A percentile compares a stretch with the other conserved stretches of the same genome.
These are phyloP conservation scores for Colletotrichum salicis DNA, from an alignment of 2,329 filamentous ascomycete genomes.

Conservation along the genomic window DNA sequence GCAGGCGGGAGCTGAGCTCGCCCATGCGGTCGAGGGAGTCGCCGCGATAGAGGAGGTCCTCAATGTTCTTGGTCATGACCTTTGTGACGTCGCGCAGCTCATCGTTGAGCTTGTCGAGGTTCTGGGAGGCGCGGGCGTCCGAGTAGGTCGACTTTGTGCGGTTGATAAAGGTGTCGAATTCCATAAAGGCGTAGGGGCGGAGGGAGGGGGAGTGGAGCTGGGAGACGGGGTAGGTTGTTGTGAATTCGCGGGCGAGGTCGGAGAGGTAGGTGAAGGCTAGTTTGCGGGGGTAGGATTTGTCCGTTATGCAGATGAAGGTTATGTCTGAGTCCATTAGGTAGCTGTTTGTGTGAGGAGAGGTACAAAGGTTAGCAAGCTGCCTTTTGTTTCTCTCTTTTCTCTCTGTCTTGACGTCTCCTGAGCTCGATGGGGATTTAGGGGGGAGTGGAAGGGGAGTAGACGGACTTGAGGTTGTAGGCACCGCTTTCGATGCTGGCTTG, in stretches of 20 bases:
- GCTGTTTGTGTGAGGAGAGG: constrained; percentile 54
- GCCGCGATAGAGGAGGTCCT: constrained; percentile 93
- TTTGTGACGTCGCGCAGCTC: constrained; percentile 98
- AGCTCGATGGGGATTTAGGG: too few species aligned
- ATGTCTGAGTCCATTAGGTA: constrained; percentile 87
- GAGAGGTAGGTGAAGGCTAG: constrained; percentile 98
- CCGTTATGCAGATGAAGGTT: constrained; percentile 93
- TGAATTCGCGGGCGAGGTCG: constrained; percentile 91
- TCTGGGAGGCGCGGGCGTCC: constrained; percentile 88
- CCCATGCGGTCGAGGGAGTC: constrained; percentile 97
- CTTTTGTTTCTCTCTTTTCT: too few species aligned
- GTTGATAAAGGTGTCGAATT: constrained; percentile 97
- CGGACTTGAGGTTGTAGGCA: constrained; percentile 85
- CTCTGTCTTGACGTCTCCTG: too few species aligned
- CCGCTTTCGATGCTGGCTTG: constrained; percentile 93
- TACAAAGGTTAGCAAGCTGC: neutral
- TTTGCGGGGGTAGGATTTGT: constrained; percentile 94
- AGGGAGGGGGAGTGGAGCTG: constrained; percentile 80
- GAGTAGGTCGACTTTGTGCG: constrained; percentile 94
- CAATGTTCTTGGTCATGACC: constrained; percentile 99
- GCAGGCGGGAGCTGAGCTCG: constrained; percentile 85
- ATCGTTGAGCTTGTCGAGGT: constrained; percentile 94
- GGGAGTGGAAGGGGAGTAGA: constrained; percentile 18
- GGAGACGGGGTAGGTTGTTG: constrained; percentile 78
- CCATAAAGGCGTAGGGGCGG: constrained; percentile 95